Base-by-base conservation (phyloP, 495 filamentous ascomycete species). In the Mycothermus thermophilus region DNA sequence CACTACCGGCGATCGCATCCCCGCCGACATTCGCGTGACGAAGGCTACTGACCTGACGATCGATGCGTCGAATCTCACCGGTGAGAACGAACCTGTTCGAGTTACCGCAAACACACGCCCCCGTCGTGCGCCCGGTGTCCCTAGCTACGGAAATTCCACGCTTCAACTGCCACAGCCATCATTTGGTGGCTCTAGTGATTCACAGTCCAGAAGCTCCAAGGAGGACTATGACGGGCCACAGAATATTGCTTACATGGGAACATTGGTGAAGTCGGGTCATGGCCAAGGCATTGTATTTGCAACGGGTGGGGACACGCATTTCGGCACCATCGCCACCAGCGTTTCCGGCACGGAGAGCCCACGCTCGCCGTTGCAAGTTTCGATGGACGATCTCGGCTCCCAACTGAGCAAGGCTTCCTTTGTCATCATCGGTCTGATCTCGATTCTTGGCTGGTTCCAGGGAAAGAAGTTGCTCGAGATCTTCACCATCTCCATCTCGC, bases 211-310 rank as follows among this genome's bases (percentile, higher is more conserved):
- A n/a, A n/a, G n/a, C n/a, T 41, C 59, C 5, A 37, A 50, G 8
- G 38, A 39, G 3, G 51, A 60, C 11, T 46, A 50, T 15, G 40
- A 42, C 16, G 38, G 38, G 4, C 38, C 27, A 15, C 62, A 71
- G 33, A 93, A 93, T 46, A 87, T 99, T 51, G 90, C 88, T 5
- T 96, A 93, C 53, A 96, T 96, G 92, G 90, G 90, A 4, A 99
- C 90, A 5, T 59, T 99, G 37, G 92, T 99, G 5, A 84, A 86
- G 30, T 92, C 83, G 7, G 90, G 90, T n/a, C 77, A 99, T 44
- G 90, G 90, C 1, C 85, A 92, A 51, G 90, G 90, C 22, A 75
- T 99, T 36, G 90, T 99, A 8, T 87, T 94, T 54, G 83, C 85
- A 3, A 96, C 90, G 1, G 90, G 90, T 31, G 76, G 78, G 15